Evolutionary conservation across 345 rosid species (phyloP).

Genomic region (Lepidium didymum): DNA sequence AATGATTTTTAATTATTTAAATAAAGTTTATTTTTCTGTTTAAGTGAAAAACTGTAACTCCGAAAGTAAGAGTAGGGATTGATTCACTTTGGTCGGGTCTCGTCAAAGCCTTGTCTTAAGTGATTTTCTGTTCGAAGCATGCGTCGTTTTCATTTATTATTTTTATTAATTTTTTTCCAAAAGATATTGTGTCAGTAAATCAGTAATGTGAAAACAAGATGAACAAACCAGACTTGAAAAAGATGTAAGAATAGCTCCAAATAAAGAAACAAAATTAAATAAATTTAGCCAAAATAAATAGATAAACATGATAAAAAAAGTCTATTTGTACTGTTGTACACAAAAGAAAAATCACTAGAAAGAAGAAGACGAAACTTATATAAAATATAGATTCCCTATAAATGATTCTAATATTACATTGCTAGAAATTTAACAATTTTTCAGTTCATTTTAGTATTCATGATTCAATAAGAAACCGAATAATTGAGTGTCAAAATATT

Average conservation of each 20-base stretch:
- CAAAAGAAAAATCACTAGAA: no score
- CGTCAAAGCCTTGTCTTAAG: slow-evolving; percentile 4
- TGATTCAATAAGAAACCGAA: no score
- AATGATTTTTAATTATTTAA: neutral
- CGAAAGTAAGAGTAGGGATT: neutral
- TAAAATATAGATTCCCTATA: no score
- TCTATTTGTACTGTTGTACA: no score
- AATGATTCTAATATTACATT: no score
- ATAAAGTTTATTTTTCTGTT: neutral
- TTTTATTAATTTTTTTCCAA: neutral
- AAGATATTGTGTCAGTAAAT: neutral
- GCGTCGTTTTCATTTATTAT: neutral
- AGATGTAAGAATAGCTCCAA: neutral
- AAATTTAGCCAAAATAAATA: neutral
- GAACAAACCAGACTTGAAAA: neutral
- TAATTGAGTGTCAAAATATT: no score
- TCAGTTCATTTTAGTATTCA: no score
- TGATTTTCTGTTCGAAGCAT: neutral
- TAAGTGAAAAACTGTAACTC: neutral
- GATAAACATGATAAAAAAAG: neutral
- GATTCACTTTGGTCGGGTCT: slow-evolving; percentile 11
- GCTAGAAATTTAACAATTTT: no score
- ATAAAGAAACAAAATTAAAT: neutral
- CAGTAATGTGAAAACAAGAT: slow-evolving; percentile 9
- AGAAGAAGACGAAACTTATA: no score